Conservation (phyloP, 495 filamentous ascomycete species). For the Alectoria sarmentosa region DNA sequence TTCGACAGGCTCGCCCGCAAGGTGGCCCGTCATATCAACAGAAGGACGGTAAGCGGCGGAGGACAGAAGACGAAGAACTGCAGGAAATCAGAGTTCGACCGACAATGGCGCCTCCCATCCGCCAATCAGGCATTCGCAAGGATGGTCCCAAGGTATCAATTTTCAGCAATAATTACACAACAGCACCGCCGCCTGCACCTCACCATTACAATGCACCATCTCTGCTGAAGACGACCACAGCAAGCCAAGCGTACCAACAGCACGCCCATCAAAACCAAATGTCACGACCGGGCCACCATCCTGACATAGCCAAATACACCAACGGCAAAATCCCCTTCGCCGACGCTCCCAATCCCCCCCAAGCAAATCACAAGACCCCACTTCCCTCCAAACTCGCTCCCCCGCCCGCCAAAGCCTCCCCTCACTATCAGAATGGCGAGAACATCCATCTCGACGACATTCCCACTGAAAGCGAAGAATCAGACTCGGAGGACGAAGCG, state of each 20-base stretch:
- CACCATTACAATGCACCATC: slow-evolving; percentile 35
- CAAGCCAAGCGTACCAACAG: slow-evolving; percentile 34
- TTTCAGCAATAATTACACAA: slow-evolving; percentile 56
- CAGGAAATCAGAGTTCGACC: slow-evolving; percentile 39
- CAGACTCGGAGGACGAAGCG: slow-evolving; percentile 79
- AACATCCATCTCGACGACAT: slow-evolving; percentile 89
- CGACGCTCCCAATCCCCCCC: slow-evolving; percentile 48
- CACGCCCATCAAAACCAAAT: slow-evolving; percentile 44
- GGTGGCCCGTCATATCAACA: slow-evolving; percentile 40
- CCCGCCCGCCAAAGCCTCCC: slow-evolving; percentile 68
- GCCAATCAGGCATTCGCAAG: slow-evolving; percentile 74
- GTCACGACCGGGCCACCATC: slow-evolving; percentile 54
- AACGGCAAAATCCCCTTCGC: slow-evolving; percentile 89
- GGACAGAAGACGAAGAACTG: slow-evolving; percentile 52
- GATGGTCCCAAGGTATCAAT: slow-evolving; percentile 54
- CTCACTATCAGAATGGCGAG: slow-evolving; percentile 57
- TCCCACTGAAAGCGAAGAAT: slow-evolving; percentile 83
- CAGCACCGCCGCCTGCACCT: slow-evolving; percentile 42
- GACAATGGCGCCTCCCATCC: slow-evolving; percentile 74
- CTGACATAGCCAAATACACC: slow-evolving; percentile 74
- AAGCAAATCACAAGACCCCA: slow-evolving; percentile 47
- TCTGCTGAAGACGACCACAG: slow-evolving; percentile 23
- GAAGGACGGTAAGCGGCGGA: slow-evolving; percentile 49
- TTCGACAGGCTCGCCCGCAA: slow-evolving; percentile 37
- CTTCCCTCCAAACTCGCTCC: slow-evolving; percentile 37